phyloP scores from a whole-genome alignment of 1,284 basidiomycete species.

The Sanguinoderma infundibulare region DNA sequence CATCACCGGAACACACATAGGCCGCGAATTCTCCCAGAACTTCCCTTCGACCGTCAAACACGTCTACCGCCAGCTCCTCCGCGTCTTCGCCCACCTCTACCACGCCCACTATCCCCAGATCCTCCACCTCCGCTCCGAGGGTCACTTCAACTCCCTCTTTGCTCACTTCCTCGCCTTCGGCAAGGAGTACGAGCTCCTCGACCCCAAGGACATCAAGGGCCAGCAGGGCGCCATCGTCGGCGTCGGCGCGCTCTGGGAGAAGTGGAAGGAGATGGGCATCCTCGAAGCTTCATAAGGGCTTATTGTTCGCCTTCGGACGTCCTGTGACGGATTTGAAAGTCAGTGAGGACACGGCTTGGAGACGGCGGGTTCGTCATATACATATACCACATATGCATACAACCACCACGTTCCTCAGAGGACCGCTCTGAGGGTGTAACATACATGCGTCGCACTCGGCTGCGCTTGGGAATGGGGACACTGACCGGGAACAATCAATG shows the following conservation, averaged over 20 bases:
- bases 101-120: slow-evolving; percentile 94
- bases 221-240: slow-evolving; percentile 65
- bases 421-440: slow-evolving; percentile 17
- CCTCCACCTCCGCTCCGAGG: slow-evolving; percentile 93
- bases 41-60: slow-evolving; percentile 96
- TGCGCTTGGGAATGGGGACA: background rate
- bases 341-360: slow-evolving; percentile 12
- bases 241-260: slow-evolving; percentile 87
- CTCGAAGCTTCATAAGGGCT: slow-evolving; percentile 45
- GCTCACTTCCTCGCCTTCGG: slow-evolving; percentile 97
- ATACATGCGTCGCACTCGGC: slow-evolving; percentile 16
- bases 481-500: background rate
- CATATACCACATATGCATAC: slow-evolving; percentile 27
- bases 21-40: slow-evolving; percentile 87
- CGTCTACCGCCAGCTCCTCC: slow-evolving; percentile 95
- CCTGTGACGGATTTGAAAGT: background rate
- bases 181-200: slow-evolving; percentile 90
- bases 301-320: background rate
- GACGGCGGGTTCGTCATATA: slow-evolving; percentile 33
- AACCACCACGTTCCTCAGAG: slow-evolving; percentile 12
- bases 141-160: slow-evolving; percentile 98
- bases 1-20: slow-evolving; percentile 41
- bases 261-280: slow-evolving; percentile 86
- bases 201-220: slow-evolving; percentile 89
- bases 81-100: slow-evolving; percentile 98